Percentiles rank a stretch among this genome's conserved stretches.
Evolutionary conservation across 129 eudicot species (phyloP).

Genomic region (Chrysanthemum lavandulifolium): DNA sequence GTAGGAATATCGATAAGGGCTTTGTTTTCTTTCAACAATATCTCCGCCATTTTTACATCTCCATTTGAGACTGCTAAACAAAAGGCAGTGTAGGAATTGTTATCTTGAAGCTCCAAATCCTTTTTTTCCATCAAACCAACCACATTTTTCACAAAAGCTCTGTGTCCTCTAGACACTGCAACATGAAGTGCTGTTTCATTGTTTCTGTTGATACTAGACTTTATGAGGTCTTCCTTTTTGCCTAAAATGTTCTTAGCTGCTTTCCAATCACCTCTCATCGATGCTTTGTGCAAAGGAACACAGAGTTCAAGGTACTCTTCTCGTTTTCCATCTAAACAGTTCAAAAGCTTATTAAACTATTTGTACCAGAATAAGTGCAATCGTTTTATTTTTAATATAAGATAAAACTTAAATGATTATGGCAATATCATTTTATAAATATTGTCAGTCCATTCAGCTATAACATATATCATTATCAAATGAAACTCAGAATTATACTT

Average conservation of each 20-base stretch:
- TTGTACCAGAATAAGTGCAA: too few relatives aligned
- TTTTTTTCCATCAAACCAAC: not conserved
- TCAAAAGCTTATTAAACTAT: not conserved
- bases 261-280: not conserved
- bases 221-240: not conserved
- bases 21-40: not conserved
- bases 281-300: not conserved
- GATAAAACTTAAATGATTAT: not conserved
- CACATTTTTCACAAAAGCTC: not conserved
- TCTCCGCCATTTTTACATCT: not conserved
- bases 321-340: not conserved
- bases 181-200: not conserved
- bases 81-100: not conserved
- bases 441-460: not conserved
- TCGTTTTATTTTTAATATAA: not conserved
- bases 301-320: not conserved
- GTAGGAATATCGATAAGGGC: not conserved
- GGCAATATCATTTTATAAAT: not conserved
- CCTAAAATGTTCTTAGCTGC: not conserved
- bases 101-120: not conserved
- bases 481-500: not conserved
- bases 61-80: not conserved
- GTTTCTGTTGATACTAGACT: not conserved
- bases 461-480: not conserved
- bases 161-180: not conserved